Conservation (phyloP, 441 rosid genomes). For the Mallotus repandus region DNA sequence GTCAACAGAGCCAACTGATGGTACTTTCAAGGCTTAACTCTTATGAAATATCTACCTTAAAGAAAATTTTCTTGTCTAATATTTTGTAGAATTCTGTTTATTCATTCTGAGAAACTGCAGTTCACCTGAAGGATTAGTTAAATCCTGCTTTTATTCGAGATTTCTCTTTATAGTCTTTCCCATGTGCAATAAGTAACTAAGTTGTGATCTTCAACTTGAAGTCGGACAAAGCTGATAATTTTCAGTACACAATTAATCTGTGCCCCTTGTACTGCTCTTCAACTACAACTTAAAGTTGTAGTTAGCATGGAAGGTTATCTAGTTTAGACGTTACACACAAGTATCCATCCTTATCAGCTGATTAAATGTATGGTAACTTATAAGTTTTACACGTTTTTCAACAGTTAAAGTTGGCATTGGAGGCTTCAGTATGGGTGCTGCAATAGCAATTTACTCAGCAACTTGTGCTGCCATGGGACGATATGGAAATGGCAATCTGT, state of each 20-base stretch:
- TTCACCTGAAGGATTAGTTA: not conserved
- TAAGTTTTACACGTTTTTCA: not conserved
- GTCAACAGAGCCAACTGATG: conserved; percentile 86
- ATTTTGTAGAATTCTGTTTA: not conserved
- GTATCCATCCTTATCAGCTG: conserved; percentile 5
- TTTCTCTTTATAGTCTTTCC: not conserved
- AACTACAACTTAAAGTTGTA: too few relatives aligned
- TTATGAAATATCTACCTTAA: not conserved
- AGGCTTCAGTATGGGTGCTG: conserved; percentile 99
- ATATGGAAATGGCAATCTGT: conserved; percentile 62
- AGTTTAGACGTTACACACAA: not conserved
- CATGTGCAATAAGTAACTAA: not conserved
- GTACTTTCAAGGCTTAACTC: conserved; percentile 39
- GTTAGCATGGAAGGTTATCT: too few relatives aligned
- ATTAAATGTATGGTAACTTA: conserved; percentile 1
- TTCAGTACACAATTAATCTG: too few relatives aligned
- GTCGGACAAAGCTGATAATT: too few relatives aligned
- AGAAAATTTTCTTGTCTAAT: not conserved
- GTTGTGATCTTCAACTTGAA: not conserved
- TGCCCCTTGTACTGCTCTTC: not conserved
- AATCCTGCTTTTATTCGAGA: not conserved
- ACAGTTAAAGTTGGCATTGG: conserved; percentile 94
- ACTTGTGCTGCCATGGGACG: conserved; percentile 68
- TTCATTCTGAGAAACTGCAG: not conserved
- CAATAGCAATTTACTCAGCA: conserved; percentile 81